phyloP scores from a whole-genome alignment of 305 asterid species.

The Nicotiana rustica region DNA sequence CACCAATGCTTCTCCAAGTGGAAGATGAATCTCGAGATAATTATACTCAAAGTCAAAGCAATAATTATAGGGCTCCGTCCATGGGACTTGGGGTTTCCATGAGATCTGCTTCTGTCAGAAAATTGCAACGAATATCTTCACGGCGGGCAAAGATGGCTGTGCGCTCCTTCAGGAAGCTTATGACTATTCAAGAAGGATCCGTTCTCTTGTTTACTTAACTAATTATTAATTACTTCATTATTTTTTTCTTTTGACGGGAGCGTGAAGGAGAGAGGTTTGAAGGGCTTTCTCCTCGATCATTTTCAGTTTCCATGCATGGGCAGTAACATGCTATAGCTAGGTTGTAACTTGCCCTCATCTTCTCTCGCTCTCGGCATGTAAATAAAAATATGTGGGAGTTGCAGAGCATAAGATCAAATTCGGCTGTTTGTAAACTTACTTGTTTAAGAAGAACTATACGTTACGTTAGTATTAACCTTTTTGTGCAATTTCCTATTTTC shows the following conservation, averaged over 20 bases:
- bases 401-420: constrained; percentile 19
- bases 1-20: constrained; percentile 55
- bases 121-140: constrained; percentile 58
- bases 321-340: not conserved
- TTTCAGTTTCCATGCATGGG: not conserved
- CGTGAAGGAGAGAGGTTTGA: not conserved
- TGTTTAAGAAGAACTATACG: not conserved
- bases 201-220: constrained; percentile 34
- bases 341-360: not conserved
- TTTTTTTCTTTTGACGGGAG: not conserved
- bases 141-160: constrained; percentile 71
- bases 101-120: constrained; percentile 60
- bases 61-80: not conserved
- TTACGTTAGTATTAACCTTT: not conserved
- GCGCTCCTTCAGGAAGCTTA: constrained; percentile 59
- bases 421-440: not conserved
- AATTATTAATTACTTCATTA: not conserved
- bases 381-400: constrained; percentile 20
- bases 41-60: not conserved
- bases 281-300: too few relatives aligned
- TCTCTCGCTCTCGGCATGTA: constrained; percentile 31
- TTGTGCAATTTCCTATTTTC: not conserved
- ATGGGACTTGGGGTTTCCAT: constrained; percentile 46
- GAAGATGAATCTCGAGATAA: constrained; percentile 38
- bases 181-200: constrained; percentile 74